Percentiles rank a stretch among this genome's conserved stretches.
phyloP scores from a whole-genome alignment of 2,329 filamentous ascomycete genomes.

The Epichloe baconii region DNA sequence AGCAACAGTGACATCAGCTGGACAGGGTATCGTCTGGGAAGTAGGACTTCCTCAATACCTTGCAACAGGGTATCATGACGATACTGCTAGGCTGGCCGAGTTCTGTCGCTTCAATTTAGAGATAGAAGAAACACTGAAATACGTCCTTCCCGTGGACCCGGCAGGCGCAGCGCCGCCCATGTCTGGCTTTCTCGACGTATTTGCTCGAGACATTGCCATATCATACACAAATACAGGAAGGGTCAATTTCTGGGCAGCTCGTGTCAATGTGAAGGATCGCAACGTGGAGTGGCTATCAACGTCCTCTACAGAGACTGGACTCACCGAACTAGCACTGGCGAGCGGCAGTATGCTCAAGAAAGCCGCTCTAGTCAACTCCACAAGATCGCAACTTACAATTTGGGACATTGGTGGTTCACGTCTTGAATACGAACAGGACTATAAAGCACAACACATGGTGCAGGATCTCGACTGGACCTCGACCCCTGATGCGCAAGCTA shows the following conservation, averaged over 20 bases:
- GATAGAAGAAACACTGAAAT: conserved; percentile 42
- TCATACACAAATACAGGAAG: conserved; percentile 67
- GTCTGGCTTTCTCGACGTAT: conserved; percentile 72
- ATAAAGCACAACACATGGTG: conserved; percentile 59
- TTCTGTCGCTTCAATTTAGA: conserved; percentile 62
- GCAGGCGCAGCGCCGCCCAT: conserved; percentile 59
- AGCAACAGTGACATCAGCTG: conserved; percentile 68
- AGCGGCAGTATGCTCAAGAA: conserved; percentile 82
- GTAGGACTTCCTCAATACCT: conserved; percentile 44
- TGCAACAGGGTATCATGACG: conserved; percentile 12
- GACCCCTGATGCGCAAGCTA: conserved; percentile 77
- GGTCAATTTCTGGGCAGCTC: conserved; percentile 76
- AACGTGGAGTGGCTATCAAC: conserved; percentile 72
- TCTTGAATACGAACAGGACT: conserved; percentile 68
- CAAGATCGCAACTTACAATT: conserved; percentile 66
- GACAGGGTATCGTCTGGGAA: conserved; percentile 74
- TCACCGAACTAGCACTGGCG: conserved; percentile 59
- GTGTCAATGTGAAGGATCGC: conserved; percentile 46
- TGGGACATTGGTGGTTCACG: conserved; percentile 79
- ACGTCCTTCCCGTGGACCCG: conserved; percentile 73
- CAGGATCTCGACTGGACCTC: conserved; percentile 90
- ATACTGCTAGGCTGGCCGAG: conserved; percentile 34
- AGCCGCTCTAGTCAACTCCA: conserved; percentile 65
- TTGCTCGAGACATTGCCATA: conserved; percentile 73
- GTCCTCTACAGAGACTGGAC: conserved; percentile 66